A percentile compares a stretch with the other conserved stretches of the same genome.
phyloP scores from a whole-genome alignment of 768 basidiomycete species.

The Flagelloscypha sp. region DNA sequence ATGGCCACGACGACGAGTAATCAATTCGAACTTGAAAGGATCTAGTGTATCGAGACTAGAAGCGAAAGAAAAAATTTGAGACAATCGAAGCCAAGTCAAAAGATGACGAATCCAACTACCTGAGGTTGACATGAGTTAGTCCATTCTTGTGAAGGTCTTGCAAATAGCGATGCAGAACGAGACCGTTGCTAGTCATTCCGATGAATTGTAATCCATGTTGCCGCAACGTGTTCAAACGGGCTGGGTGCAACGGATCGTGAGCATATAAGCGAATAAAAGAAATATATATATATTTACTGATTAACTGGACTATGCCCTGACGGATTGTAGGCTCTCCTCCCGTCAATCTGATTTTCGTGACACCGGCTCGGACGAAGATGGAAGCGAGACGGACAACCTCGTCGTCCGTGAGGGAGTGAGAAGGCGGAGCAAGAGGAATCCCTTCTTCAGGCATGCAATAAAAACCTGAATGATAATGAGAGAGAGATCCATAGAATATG shows the following conservation, averaged over 20 bases:
- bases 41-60: constrained; percentile 75
- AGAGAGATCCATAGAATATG: neutral
- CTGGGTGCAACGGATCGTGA: constrained; percentile 25
- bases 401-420: constrained; percentile 63
- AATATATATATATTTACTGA: constrained; percentile 36
- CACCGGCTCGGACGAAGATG: constrained; percentile 74
- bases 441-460: constrained; percentile 89
- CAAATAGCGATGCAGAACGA: constrained; percentile 68
- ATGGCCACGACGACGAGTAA: constrained; percentile 73
- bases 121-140: constrained; percentile 68
- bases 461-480: constrained; percentile 46
- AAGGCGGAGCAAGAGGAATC: constrained; percentile 61
- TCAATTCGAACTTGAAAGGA: constrained; percentile 80
- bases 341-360: constrained; percentile 82
- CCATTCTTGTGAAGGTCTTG: constrained; percentile 60
- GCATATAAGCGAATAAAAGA: constrained; percentile 1
- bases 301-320: constrained; percentile 62
- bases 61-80: constrained; percentile 3
- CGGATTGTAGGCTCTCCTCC: constrained; percentile 85
- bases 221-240: constrained; percentile 52
- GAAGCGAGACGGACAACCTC: constrained; percentile 67
- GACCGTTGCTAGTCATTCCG: constrained; percentile 81
- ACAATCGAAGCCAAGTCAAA: neutral
- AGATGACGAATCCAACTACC: constrained; percentile 24
- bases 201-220: constrained; percentile 59